Evolutionary conservation across 805 yeast genomes (phyloP).

Genomic region (Zygosaccharomyces bisporus): DNA sequence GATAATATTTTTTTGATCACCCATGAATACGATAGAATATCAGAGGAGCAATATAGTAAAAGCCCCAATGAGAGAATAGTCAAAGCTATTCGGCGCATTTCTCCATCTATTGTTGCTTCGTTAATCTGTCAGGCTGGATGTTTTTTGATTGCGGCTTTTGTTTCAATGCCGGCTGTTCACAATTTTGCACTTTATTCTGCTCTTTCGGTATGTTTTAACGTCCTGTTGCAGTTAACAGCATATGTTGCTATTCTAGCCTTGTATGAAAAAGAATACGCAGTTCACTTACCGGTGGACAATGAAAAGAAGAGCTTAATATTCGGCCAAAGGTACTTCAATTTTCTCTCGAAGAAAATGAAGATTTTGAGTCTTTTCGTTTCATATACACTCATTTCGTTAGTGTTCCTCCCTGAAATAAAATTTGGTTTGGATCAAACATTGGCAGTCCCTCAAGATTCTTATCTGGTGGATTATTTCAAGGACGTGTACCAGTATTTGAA

Average conservation of each 20-base stretch:
- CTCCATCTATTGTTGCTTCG: constrained; percentile 82
- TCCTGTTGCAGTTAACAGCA: constrained; percentile 73
- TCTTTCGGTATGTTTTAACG: constrained; percentile 74
- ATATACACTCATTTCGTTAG: constrained; percentile 66
- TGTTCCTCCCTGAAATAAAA: constrained; percentile 62
- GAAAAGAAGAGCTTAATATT: constrained; percentile 3
- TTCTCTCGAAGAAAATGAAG: constrained; percentile 48
- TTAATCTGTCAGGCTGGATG: constrained; percentile 75
- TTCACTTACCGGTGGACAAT: constrained; percentile 2
- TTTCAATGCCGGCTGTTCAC: constrained; percentile 93
- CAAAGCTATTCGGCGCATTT: constrained; percentile 64
- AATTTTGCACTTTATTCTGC: constrained; percentile 92
- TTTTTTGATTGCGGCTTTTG: constrained; percentile 72
- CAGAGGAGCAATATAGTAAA: constrained; percentile 44
- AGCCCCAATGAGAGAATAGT: constrained; percentile 57
- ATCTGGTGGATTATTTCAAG: constrained; percentile 73
- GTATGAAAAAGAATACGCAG: constrained; percentile 23
- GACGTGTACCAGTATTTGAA: constrained; percentile 69
- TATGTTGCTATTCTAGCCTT: constrained; percentile 65
- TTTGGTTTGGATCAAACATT: constrained; percentile 86
- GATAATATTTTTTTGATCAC: constrained; percentile 87
- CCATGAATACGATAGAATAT: constrained; percentile 65
- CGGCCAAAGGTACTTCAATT: constrained; percentile 36
- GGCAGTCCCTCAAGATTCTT: constrained; percentile 82
- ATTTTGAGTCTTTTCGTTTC: constrained; percentile 53